phyloP scores from a whole-genome alignment of 352 stramenopile species.

The Lagenidium giganteum region DNA sequence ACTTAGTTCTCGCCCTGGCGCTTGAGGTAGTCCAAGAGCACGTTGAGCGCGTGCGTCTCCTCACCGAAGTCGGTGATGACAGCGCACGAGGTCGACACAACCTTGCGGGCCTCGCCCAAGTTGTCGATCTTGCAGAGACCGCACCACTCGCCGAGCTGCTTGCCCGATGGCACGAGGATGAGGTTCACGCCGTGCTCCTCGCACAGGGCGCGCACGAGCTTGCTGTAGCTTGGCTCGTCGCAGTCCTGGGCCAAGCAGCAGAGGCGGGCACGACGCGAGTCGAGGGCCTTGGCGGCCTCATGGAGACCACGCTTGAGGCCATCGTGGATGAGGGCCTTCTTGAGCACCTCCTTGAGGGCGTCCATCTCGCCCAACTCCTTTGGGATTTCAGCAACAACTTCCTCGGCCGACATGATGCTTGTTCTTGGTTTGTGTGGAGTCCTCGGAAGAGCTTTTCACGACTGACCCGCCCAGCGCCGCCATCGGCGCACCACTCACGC shows the following conservation, averaged over 20 bases:
- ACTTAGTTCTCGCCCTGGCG: slow-evolving; percentile 89
- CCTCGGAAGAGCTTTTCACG: slow-evolving; percentile 57
- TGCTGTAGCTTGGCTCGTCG: slow-evolving; percentile 99
- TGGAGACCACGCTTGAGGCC: slow-evolving; percentile 98
- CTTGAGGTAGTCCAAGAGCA: slow-evolving; percentile 99
- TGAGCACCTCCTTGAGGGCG: slow-evolving; percentile 97
- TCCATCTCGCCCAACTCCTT: slow-evolving; percentile 97
- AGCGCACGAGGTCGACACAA: slow-evolving; percentile 96
- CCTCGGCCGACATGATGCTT: slow-evolving; percentile 87
- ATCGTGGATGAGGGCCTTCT: slow-evolving; percentile 99
- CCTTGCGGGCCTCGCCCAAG: slow-evolving; percentile 97
- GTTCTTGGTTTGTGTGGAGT: slow-evolving; percentile 32
- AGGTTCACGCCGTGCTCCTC: slow-evolving; percentile 92
- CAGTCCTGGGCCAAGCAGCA: slow-evolving; percentile 99
- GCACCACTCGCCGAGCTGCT: slow-evolving; percentile 99
- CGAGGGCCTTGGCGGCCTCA: slow-evolving; percentile 98
- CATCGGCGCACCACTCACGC: slow-evolving; percentile 2
- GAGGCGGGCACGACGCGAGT: slow-evolving; percentile 95
- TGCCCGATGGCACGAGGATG: slow-evolving; percentile 91
- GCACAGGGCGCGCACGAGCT: slow-evolving; percentile 97
- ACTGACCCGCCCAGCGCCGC: not conserved
- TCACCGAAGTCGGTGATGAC: slow-evolving; percentile 99
- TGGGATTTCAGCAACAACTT: slow-evolving; percentile 90
- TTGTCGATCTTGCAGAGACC: slow-evolving; percentile 99
- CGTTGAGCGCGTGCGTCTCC: slow-evolving; percentile 96